These are phyloP conservation scores for Penicillium vulpinum DNA, from an alignment of 2,329 filamentous ascomycete genomes.

Conservation along the genomic window DNA sequence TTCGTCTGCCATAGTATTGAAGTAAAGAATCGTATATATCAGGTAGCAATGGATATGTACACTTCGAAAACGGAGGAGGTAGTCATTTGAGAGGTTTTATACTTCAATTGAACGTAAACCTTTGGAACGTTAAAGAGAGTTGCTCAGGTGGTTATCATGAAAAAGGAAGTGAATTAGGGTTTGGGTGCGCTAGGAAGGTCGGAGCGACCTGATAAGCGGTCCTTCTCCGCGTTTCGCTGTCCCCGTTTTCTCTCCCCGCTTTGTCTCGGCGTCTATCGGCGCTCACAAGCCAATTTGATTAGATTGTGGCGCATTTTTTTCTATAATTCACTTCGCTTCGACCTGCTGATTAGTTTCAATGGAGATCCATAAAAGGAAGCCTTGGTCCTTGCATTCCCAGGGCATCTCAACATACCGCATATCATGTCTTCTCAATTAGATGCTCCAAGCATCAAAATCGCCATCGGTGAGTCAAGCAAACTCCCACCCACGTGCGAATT, in stretches of 20 bases:
- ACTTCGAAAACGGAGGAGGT: neutral
- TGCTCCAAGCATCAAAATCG: conserved; percentile 18
- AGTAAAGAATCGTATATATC: neutral
- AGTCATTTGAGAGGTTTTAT: neutral
- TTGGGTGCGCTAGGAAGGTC: conserved; percentile 9
- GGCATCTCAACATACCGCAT: neutral
- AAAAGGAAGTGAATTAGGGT: conserved; percentile 2
- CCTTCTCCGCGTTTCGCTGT: conserved; percentile 8
- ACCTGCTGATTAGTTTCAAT: conserved; percentile 1
- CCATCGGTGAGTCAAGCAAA: conserved; percentile 22
- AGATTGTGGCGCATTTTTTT: neutral
- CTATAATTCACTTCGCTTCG: neutral
- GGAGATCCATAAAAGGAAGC: conserved; percentile 5
- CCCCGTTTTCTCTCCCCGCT: neutral
- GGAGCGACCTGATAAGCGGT: conserved; percentile 10
- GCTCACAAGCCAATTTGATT: neutral
- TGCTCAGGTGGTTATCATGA: neutral
- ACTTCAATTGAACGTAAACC: neutral
- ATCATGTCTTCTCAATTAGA: conserved; percentile 16
- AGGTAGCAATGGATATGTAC: neutral
- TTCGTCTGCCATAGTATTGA: conserved; percentile 3
- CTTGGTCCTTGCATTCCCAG: neutral
- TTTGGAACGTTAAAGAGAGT: neutral
- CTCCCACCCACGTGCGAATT: neutral
- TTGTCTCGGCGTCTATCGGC: neutral